Evolutionary conservation across 257 asterid species (phyloP).

Genomic region (Ophiorrhiza pumila): DNA sequence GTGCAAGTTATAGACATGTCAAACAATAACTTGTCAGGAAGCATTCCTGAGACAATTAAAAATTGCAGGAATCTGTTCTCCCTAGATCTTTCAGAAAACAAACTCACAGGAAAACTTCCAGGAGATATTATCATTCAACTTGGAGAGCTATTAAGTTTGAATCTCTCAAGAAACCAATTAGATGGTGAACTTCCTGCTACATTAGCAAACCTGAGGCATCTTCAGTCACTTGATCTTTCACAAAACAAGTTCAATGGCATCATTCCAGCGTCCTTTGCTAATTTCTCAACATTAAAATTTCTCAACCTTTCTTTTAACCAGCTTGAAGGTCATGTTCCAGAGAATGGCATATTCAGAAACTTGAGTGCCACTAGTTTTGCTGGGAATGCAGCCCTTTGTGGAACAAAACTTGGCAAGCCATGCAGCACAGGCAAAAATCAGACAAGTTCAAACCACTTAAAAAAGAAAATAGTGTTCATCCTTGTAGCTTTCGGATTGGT

Average conservation of each 20-base stretch:
- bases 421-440: constrained; percentile 25
- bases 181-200: constrained; percentile 53
- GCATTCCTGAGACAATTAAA: constrained; percentile 44
- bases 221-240: constrained; percentile 57
- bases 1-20: constrained; percentile 71
- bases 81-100: constrained; percentile 64
- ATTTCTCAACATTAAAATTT: constrained; percentile 39
- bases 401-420: constrained; percentile 29
- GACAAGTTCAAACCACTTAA: constrained; percentile 16
- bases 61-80: constrained; percentile 55
- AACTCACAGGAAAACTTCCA: constrained; percentile 43
- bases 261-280: constrained; percentile 51
- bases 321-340: constrained; percentile 66
- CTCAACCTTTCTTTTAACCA: constrained; percentile 73
- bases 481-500: constrained; percentile 38
- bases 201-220: constrained; percentile 33
- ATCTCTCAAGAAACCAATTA: constrained; percentile 60
- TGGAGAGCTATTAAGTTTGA: constrained; percentile 42
- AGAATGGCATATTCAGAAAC: constrained; percentile 38
- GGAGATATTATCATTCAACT: constrained; percentile 40
- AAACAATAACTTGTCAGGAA: constrained; percentile 54
- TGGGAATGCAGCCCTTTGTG: constrained; percentile 70
- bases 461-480: constrained; percentile 32
- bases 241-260: constrained; percentile 57
- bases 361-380: constrained; percentile 26